Conservation (phyloP, 495 filamentous ascomycete genomes). For the Neohortaea acidophila region DNA sequence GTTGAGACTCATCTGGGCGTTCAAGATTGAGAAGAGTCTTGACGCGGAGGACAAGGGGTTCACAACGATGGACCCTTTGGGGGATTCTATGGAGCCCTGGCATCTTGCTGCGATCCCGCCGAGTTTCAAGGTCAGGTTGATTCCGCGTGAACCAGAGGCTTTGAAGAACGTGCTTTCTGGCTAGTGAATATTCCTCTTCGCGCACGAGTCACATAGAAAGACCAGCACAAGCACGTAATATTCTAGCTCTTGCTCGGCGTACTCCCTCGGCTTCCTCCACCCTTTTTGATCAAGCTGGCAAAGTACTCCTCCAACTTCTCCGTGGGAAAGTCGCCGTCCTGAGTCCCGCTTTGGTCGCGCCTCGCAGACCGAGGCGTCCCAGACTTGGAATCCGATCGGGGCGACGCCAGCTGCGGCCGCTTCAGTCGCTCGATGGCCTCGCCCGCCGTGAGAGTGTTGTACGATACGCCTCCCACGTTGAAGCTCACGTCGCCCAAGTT, state of each 20-base stretch:
- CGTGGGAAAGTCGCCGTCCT: constrained; percentile 3
- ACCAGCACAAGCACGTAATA: no score
- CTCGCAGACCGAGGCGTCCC: constrained; percentile 8
- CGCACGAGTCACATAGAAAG: no score
- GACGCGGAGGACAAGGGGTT: constrained; percentile 4
- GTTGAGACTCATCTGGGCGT: constrained; percentile 44
- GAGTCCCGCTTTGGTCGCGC: constrained; percentile 2
- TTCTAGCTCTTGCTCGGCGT: constrained; percentile 15
- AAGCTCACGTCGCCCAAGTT: constrained; percentile 13
- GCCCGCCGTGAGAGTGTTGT: constrained; percentile 12
- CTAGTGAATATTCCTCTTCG: no score
- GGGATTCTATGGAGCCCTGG: constrained; percentile 1
- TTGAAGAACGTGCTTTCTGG: constrained; percentile 2
- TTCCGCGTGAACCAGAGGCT: constrained; percentile 2
- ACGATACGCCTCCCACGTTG: constrained; percentile 16
- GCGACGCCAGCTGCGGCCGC: constrained; percentile 1
- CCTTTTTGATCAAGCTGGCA: constrained; percentile 10
- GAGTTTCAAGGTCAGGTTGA: constrained; percentile 5
- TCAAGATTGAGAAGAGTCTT: constrained; percentile 34
- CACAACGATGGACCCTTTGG: background rate
- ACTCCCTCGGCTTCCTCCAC: constrained; percentile 7
- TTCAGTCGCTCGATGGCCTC: constrained; percentile 15
- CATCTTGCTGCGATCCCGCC: constrained; percentile 8
- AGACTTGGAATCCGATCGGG: background rate
- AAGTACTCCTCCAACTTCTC: constrained; percentile 18